Percentiles rank a stretch among this genome's conserved stretches.
Conservation (phyloP, 2,329 filamentous ascomycete genomes). For the Nigrospora osmanthi region DNA sequence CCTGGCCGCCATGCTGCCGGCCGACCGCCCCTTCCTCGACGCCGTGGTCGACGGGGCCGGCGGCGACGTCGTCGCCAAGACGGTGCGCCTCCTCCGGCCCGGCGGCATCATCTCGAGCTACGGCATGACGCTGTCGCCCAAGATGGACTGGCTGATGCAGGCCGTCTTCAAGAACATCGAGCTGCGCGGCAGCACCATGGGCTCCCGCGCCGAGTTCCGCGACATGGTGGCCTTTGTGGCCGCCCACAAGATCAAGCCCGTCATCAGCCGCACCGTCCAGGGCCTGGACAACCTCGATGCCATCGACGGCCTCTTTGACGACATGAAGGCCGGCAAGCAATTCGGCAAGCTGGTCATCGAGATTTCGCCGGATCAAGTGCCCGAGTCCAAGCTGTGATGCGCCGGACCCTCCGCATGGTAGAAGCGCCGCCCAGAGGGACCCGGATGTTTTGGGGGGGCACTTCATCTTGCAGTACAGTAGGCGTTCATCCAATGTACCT, state of each 20-base stretch:
- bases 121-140: slow-evolving; percentile 82
- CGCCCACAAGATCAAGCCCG: slow-evolving; percentile 63
- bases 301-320: slow-evolving; percentile 77
- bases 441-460: no score
- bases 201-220: slow-evolving; percentile 78
- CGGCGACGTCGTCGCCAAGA: slow-evolving; percentile 69
- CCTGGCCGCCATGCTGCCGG: slow-evolving; percentile 53
- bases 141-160: slow-evolving; percentile 79
- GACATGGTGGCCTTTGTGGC: slow-evolving; percentile 83
- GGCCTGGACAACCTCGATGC: slow-evolving; percentile 68
- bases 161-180: slow-evolving; percentile 86
- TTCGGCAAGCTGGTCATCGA: slow-evolving; percentile 90
- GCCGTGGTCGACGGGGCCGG: slow-evolving; percentile 87
- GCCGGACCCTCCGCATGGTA: no score
- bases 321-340: slow-evolving; percentile 78
- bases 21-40: slow-evolving; percentile 63
- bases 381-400: slow-evolving; percentile 31
- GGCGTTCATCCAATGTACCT: no score
- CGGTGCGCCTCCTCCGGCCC: slow-evolving; percentile 61
- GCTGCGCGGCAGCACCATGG: slow-evolving; percentile 82
- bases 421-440: no score
- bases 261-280: slow-evolving; percentile 67
- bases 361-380: slow-evolving; percentile 33
- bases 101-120: slow-evolving; percentile 83
- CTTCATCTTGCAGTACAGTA: no score